A percentile compares a stretch with the other conserved stretches of the same genome.
phyloP scores from a whole-genome alignment of 2,329 filamentous ascomycete genomes.

The Hypoxylon sp. region DNA sequence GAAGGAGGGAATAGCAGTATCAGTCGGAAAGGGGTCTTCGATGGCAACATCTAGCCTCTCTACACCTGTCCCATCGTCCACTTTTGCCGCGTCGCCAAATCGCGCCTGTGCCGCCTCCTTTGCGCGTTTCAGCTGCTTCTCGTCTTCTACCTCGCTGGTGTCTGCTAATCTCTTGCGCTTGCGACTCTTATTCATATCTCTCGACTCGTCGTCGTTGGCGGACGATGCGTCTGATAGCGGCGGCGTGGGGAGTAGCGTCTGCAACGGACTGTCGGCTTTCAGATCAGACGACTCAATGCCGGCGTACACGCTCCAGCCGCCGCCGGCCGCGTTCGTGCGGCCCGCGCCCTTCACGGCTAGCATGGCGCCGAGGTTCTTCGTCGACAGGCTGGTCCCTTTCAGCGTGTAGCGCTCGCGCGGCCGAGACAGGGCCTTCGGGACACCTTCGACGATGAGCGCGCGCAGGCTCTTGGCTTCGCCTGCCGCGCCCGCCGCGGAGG shows the following conservation, averaged over 20 bases:
- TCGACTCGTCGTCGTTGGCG: conserved; percentile 35
- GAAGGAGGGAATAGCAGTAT: conserved; percentile 3
- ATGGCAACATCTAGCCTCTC: conserved; percentile 68
- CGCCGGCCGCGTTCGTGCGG: conserved; percentile 74
- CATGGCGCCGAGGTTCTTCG: conserved; percentile 75
- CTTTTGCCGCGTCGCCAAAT: conserved; percentile 69
- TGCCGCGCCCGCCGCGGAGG: conserved; percentile 48
- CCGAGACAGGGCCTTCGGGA: conserved; percentile 82
- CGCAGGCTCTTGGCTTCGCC: conserved; percentile 70
- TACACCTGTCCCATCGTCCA: conserved; percentile 66
- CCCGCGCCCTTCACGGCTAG: conserved; percentile 74
- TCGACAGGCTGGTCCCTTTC: conserved; percentile 71
- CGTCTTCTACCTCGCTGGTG: conserved; percentile 43
- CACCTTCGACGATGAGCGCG: conserved; percentile 76
- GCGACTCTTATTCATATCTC: conserved; percentile 18
- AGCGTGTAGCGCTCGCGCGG: conserved; percentile 77
- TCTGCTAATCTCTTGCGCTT: conserved; percentile 40
- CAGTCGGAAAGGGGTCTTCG: conserved; percentile 62
- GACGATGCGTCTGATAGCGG: conserved; percentile 52
- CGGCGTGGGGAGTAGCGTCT: conserved; percentile 57
- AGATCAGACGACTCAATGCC: conserved; percentile 53
- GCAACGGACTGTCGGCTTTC: conserved; percentile 61
- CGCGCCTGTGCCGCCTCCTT: conserved; percentile 70
- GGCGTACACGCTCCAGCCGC: conserved; percentile 82
- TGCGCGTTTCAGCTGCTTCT: conserved; percentile 61